Conservation (phyloP, 495 filamentous ascomycete genomes). For the Aspergillus heteromorphus region DNA sequence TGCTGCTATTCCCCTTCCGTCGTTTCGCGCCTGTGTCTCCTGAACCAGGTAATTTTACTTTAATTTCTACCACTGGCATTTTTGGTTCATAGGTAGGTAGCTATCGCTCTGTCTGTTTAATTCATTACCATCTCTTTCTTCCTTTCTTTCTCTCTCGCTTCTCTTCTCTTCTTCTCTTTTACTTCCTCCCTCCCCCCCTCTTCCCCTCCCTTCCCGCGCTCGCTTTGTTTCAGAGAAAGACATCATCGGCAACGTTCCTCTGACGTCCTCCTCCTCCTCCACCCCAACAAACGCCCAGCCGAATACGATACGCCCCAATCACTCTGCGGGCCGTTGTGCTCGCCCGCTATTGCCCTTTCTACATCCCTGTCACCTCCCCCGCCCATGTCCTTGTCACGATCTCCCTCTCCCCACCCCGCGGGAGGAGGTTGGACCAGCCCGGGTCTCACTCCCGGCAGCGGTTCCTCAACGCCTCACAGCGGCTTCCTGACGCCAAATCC, state of each 20-base stretch:
- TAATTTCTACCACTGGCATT: background rate
- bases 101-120: background rate
- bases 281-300: background rate
- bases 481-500: conserved; percentile 37
- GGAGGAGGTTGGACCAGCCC: conserved; percentile 87
- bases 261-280: background rate
- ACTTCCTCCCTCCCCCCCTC: background rate
- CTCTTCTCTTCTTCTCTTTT: background rate
- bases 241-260: background rate
- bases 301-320: background rate
- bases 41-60: conserved; percentile 1
- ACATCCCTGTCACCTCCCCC: conserved; percentile 1
- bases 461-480: conserved; percentile 59
- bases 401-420: conserved; percentile 66
- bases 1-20: conserved; percentile 5
- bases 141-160: background rate
- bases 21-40: background rate
- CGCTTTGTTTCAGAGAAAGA: background rate
- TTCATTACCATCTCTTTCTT: background rate
- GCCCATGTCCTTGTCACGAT: conserved; percentile 77
- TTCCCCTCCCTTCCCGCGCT: background rate
- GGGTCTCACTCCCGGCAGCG: conserved; percentile 65
- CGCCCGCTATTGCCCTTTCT: background rate
- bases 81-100: background rate
- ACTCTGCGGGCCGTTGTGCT: background rate